phyloP scores from a whole-genome alignment of 2,329 filamentous ascomycete genomes.

The Fusarium nanum region DNA sequence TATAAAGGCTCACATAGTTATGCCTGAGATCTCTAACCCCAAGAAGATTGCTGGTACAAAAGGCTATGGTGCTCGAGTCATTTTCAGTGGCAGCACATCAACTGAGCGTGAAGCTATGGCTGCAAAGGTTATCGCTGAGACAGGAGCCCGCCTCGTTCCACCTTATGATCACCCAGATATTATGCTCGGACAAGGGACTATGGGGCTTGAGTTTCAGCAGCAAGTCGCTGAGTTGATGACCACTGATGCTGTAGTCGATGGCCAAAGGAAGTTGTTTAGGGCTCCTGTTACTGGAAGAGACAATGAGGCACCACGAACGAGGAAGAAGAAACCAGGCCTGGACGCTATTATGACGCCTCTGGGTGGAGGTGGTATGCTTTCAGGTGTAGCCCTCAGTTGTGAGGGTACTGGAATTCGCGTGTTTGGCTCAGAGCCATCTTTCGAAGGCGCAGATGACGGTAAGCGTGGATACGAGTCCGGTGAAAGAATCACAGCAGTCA shows the following conservation, averaged over 20 bases:
- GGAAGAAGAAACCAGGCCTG: conserved; percentile 54
- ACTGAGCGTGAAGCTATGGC: conserved; percentile 84
- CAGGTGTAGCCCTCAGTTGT: conserved; percentile 82
- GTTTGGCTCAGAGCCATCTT: conserved; percentile 87
- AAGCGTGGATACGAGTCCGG: conserved; percentile 75
- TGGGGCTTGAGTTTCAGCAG: conserved; percentile 82
- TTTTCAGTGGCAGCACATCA: conserved; percentile 85
- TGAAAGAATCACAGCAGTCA: conserved; percentile 73
- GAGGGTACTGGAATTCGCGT: conserved; percentile 78
- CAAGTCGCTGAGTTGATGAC: conserved; percentile 72
- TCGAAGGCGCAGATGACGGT: conserved; percentile 86
- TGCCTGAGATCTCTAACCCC: conserved; percentile 87
- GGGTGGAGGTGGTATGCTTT: conserved; percentile 89
- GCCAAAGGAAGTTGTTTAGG: conserved; percentile 28
- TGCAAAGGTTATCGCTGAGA: conserved; percentile 73
- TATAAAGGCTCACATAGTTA: conserved; percentile 88
- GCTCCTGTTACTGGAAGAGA: conserved; percentile 40
- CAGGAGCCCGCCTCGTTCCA: conserved; percentile 82
- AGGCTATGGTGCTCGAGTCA: conserved; percentile 79
- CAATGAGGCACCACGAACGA: conserved; percentile 19
- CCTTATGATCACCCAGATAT: conserved; percentile 95
- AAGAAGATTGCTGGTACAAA: conserved; percentile 87
- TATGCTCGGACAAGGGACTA: conserved; percentile 92
- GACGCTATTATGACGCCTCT: conserved; percentile 84
- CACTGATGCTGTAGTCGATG: conserved; percentile 35